These are phyloP conservation scores for Verticillium nonalfalfae DNA, from an alignment of 2,329 filamentous ascomycete species.

Conservation along the genomic window DNA sequence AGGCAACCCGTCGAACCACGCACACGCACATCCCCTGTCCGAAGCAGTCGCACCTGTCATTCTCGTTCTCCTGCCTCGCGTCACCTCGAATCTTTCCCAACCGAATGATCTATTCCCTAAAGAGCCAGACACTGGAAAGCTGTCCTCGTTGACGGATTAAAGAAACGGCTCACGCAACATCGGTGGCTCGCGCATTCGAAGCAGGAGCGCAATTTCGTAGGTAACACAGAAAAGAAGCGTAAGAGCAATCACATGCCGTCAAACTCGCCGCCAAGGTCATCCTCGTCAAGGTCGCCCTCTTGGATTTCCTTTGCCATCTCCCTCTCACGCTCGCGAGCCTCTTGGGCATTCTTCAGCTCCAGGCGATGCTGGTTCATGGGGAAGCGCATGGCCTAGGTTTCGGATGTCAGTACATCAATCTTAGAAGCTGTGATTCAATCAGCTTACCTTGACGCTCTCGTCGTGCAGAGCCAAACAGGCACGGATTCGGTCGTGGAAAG, in stretches of 20 bases:
- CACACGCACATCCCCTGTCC: not conserved
- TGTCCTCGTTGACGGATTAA: not conserved
- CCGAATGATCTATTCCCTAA: not conserved
- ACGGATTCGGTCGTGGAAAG: conserved; percentile 93
- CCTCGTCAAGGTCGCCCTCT: conserved; percentile 93
- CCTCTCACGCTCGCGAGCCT: conserved; percentile 91
- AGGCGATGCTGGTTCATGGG: conserved; percentile 98
- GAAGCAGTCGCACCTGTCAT: not conserved
- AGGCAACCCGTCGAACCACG: not conserved
- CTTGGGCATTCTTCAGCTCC: conserved; percentile 96
- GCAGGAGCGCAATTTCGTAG: not conserved
- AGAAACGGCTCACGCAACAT: not conserved
- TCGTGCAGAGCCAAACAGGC: conserved; percentile 90
- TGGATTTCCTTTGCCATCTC: conserved; percentile 99
- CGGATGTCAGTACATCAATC: conserved; percentile 16
- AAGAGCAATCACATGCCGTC: conserved; percentile 71
- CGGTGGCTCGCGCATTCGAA: not conserved
- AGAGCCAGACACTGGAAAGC: not conserved
- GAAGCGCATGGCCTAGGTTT: conserved; percentile 82
- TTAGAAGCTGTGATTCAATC: not conserved
- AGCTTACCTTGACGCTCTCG: conserved; percentile 86
- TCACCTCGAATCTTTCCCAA: not conserved
- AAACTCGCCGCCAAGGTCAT: conserved; percentile 92
- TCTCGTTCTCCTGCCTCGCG: not conserved
- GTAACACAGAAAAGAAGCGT: conserved; percentile 6